Percentiles rank a stretch among this genome's conserved stretches.
phyloP scores from a whole-genome alignment of 2,329 filamentous ascomycete genomes.

The Beauveria caledonica region DNA sequence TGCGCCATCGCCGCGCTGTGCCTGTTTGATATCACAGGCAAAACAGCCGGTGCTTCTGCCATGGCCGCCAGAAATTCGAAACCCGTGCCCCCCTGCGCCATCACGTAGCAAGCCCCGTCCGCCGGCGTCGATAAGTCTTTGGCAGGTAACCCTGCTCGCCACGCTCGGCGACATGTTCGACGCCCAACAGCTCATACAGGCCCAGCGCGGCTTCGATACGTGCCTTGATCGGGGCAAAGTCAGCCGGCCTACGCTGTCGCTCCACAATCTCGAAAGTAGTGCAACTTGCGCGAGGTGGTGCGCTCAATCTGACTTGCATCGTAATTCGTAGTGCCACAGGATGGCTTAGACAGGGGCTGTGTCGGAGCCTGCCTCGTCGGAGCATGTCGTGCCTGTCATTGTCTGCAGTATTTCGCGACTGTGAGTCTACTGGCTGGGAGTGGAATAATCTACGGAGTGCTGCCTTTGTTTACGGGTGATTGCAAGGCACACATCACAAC shows the following conservation, averaged over 20 bases:
- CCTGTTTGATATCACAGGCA: conserved; percentile 18
- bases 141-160: conserved; percentile 31
- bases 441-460: not conserved
- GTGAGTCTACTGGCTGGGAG: not conserved
- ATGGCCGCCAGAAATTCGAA: conserved; percentile 37
- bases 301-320: conserved; percentile 3
- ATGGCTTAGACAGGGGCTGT: not conserved
- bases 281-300: conserved; percentile 1
- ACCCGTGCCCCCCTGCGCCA: conserved; percentile 29
- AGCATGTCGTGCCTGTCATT: not conserved
- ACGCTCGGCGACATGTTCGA: conserved; percentile 43
- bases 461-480: not conserved
- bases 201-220: conserved; percentile 29
- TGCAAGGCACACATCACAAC: not conserved
- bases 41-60: conserved; percentile 43
- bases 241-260: conserved; percentile 28
- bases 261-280: conserved; percentile 25
- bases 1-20: conserved; percentile 37
- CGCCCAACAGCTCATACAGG: conserved; percentile 21
- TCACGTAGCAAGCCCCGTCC: conserved; percentile 35
- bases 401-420: not conserved
- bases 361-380: not conserved
- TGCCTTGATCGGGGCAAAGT: conserved; percentile 23
- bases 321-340: conserved; percentile 2
- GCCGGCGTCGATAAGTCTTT: conserved; percentile 47